These are phyloP conservation scores for Magnolia changhungtana DNA, from an alignment of 164 flowering plant species.

Conservation along the genomic window DNA sequence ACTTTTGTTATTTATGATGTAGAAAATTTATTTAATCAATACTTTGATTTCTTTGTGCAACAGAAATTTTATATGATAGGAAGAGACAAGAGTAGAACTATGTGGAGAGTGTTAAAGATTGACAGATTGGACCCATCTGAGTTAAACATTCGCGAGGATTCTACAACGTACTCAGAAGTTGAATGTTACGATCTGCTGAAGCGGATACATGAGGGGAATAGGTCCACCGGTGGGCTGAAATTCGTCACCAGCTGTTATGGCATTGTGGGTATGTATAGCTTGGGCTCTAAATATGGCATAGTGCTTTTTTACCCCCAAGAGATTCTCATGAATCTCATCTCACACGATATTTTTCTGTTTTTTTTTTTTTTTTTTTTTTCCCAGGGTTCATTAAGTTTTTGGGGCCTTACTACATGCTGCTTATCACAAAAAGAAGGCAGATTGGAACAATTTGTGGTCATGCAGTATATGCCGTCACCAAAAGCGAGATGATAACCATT, in stretches of 20 bases:
- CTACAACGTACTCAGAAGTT: slow-evolving; percentile 60
- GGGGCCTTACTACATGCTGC: slow-evolving; percentile 95
- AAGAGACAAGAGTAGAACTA: slow-evolving; percentile 60
- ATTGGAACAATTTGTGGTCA: slow-evolving; percentile 90
- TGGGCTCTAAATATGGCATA: neutral
- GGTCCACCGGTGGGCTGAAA: slow-evolving; percentile 80
- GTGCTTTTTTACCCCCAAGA: neutral
- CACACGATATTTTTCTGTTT: slow-evolving; percentile 13
- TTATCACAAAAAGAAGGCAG: slow-evolving; percentile 90
- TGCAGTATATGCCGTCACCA: slow-evolving; percentile 62
- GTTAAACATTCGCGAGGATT: slow-evolving; percentile 70
- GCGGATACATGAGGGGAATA: slow-evolving; percentile 86
- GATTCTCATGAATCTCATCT: neutral
- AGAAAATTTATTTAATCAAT: neutral
- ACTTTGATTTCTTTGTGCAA: slow-evolving; percentile 4
- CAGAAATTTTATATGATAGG: slow-evolving; percentile 94
- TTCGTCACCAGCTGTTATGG: slow-evolving; percentile 86
- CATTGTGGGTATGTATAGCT: slow-evolving; percentile 62
- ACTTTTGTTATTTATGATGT: neutral
- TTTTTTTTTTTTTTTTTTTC: slow-evolving; percentile 14
- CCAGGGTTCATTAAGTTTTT: slow-evolving; percentile 85
- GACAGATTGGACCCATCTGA: slow-evolving; percentile 72
- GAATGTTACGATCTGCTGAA: slow-evolving; percentile 70
- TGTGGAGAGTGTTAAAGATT: slow-evolving; percentile 90
- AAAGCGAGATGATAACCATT: slow-evolving; percentile 82